Evolutionary conservation across 2,329 filamentous ascomycete genomes (phyloP).

Genomic region (Colletotrichum navitas): DNA sequence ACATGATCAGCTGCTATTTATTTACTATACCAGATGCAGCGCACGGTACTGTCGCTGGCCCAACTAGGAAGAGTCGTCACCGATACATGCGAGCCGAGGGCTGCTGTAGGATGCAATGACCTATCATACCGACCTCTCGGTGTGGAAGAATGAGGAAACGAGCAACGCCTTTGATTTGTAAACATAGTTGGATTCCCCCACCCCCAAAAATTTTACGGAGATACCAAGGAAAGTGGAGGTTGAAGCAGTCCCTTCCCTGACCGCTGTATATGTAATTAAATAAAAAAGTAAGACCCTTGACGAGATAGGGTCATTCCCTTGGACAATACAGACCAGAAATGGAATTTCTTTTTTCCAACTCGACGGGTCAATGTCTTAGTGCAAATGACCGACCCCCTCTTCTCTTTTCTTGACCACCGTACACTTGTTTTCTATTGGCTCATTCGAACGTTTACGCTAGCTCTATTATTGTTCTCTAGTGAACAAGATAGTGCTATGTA

Average conservation of each 20-base stretch:
- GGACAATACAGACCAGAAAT: conserved; percentile 17
- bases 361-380: background rate
- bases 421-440: background rate
- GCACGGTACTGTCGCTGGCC: conserved; percentile 21
- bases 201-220: conserved; percentile 8
- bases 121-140: conserved; percentile 2
- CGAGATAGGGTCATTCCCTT: conserved; percentile 2
- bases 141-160: conserved; percentile 20
- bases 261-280: conserved; percentile 38
- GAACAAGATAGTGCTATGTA: background rate
- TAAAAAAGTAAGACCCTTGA: conserved; percentile 13
- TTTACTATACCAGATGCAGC: conserved; percentile 13
- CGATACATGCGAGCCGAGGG: background rate
- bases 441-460: background rate
- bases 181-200: conserved; percentile 13
- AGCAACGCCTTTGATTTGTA: conserved; percentile 20
- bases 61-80: conserved; percentile 6
- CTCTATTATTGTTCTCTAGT: background rate
- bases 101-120: conserved; percentile 4
- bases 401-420: background rate
- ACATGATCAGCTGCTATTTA: conserved; percentile 1
- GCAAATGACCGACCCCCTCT: background rate
- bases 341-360: conserved; percentile 9
- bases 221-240: conserved; percentile 39
- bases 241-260: conserved; percentile 10